A percentile compares a stretch with the other conserved stretches of the same genome.
Conservation (phyloP, 2,329 filamentous ascomycete genomes). For the Scytalidium sp. region DNA sequence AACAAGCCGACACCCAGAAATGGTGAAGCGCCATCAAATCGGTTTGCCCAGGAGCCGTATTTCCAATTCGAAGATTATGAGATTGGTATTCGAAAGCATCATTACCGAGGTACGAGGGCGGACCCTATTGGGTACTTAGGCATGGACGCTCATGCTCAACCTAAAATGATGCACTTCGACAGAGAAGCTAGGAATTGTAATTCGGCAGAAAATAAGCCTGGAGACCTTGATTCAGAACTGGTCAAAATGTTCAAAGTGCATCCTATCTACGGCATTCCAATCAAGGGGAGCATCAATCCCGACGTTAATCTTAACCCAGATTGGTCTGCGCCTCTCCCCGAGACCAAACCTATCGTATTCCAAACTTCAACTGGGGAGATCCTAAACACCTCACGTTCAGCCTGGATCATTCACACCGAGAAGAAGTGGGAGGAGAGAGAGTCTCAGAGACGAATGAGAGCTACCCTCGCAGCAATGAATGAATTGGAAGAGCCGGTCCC, state of each 20-base stretch:
- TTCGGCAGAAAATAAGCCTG: conserved; percentile 20
- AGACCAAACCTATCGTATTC: conserved; percentile 3
- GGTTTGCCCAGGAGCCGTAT: conserved; percentile 17
- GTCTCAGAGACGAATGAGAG: conserved; percentile 8
- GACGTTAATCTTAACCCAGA: conserved; percentile 9
- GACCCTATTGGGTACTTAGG: conserved; percentile 19
- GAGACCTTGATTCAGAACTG: conserved; percentile 24
- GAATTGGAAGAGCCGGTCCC: neutral
- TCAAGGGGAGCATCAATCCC: conserved; percentile 19
- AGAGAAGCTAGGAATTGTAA: conserved; percentile 22
- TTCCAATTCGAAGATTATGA: conserved; percentile 24
- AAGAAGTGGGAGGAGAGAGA: conserved; percentile 7
- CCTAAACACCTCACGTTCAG: conserved; percentile 12
- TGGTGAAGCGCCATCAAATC: conserved; percentile 19
- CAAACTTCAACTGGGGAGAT: conserved; percentile 11
- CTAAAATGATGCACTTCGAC: conserved; percentile 23
- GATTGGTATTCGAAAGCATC: conserved; percentile 25
- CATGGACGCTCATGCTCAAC: conserved; percentile 21
- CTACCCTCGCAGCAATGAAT: conserved; percentile 2
- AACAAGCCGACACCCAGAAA: conserved; percentile 20
- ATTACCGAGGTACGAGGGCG: conserved; percentile 18
- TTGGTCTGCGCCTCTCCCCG: conserved; percentile 7
- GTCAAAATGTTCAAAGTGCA: conserved; percentile 19
- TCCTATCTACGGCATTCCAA: conserved; percentile 20
- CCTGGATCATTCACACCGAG: conserved; percentile 11